Evolutionary conservation across 148 eudicot genomes (phyloP), one percentile per base, ranked within the genome.

Genomic region (Fagopyrum tataricum): DNA sequence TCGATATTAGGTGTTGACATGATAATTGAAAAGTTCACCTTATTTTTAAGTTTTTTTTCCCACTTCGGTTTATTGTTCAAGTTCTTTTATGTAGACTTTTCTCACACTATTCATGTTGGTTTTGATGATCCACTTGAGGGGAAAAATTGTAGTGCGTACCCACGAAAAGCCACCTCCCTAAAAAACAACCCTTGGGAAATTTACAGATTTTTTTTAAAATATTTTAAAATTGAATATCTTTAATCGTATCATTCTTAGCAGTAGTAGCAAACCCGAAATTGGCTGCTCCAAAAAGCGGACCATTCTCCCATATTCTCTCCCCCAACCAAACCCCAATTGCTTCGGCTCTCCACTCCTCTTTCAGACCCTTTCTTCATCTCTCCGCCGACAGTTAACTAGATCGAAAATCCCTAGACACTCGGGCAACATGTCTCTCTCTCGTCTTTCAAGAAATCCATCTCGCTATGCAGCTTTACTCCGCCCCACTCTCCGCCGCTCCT

Each of bases 361-460:
- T 64, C 42, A 61, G 67, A 61, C 24, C 67, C 40, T 21, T 9
- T 55, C 61, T 55, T 20, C 26, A 56, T 56, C 62, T 9, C 31
- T 14, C 2, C 43, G 69, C 44, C 69, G 44, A 5, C 18, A 37
- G 43, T 62, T 43, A 64, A 64, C 7, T 12, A 74, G 68, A 59
- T 41, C 44, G 17, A 61, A 20, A 26, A 56, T 10, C 37, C 37
- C 0, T 31, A 20, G 8, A 56, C 62, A 11, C 62, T 56, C 26
- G 12, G 49, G 8, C 31, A 73, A 4, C 4, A 86, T 84, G 90
- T 84, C 87, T 62, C 79, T 79, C 14, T 68, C 81, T 15, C 82
- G 56, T 73, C 84, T 85, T 24, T 73, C 79, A 20, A 71, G 49
- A 44, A 0, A 31, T 64, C 43, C 59, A 56, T 20, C 74, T 21